Conservation (phyloP, 805 yeast genomes). For the Maudiozyma bulderi region DNA sequence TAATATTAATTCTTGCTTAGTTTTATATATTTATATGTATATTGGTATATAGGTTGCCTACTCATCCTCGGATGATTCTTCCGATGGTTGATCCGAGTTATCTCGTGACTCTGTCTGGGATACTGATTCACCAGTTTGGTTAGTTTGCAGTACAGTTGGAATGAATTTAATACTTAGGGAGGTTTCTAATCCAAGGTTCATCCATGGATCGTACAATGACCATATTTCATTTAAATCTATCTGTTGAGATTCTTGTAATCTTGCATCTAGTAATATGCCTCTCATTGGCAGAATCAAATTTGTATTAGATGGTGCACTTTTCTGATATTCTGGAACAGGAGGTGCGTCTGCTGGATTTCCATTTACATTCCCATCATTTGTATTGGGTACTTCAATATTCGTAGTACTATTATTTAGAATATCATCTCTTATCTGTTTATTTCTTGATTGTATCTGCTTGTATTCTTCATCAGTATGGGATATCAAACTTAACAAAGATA, state of each 20-base stretch:
- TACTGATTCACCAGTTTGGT: not conserved
- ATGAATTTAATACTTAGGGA: slow-evolving; percentile 29
- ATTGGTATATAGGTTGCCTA: too few relatives aligned
- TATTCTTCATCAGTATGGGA: slow-evolving; percentile 12
- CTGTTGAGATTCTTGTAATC: slow-evolving; percentile 12
- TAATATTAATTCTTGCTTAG: too few relatives aligned
- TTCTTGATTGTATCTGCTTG: slow-evolving; percentile 9
- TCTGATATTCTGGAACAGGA: not conserved
- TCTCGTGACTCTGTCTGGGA: not conserved
- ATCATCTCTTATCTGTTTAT: slow-evolving; percentile 11
- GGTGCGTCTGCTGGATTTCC: not conserved
- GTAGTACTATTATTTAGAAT: slow-evolving; percentile 2
- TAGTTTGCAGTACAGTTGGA: slow-evolving; percentile 19
- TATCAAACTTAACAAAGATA: slow-evolving; percentile 7
- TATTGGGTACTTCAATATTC: not conserved
- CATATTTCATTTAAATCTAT: slow-evolving; percentile 24
- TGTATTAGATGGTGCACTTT: not conserved
- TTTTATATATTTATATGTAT: too few relatives aligned
- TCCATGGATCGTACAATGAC: slow-evolving; percentile 30
- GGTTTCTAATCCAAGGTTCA: slow-evolving; percentile 27
- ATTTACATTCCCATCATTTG: not conserved
- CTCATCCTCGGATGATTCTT: not conserved
- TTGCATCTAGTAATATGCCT: slow-evolving; percentile 15
- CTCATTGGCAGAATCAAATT: slow-evolving; percentile 7
- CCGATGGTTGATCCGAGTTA: not conserved